Evolutionary conservation across 2,329 filamentous ascomycete species (phyloP), one percentile per base, ranked within the genome.

Genomic region (Didymella lethalis): DNA sequence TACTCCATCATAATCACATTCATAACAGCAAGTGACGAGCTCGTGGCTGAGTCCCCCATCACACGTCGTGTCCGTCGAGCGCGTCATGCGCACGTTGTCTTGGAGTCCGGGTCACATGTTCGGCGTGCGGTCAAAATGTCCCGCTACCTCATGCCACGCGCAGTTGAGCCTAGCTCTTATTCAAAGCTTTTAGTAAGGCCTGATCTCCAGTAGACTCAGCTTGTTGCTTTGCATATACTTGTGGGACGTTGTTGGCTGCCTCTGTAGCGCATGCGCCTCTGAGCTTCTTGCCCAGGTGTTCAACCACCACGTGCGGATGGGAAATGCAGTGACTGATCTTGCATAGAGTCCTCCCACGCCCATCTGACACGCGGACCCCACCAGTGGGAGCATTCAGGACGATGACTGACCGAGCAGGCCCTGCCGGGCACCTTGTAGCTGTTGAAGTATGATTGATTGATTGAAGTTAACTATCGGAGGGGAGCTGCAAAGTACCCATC

Each of bases 361-460:
- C 4, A 36, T 7, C 7, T 16, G n/a, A 16, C 14, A 36, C 1
- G 32, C 32, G 16, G 32, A 18, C 2, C 16, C 16, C 5, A 34
- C 12, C 26, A 18, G 18, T 45, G 26, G n/a, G 29, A 5, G 36
- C 44, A 57, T 2, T 46, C 29, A 7, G 6, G 16, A n/a, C 36
- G 43, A 28, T 45, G 55, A 44, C 36, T 38, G 11, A 41, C 48
- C 11, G 41, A 46, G 12, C 6, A 12, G 7, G 14, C 2, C 18
- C 31, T n/a, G 1, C 18, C 6, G 10, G 31, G 48, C 45, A 59
- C 63, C 2, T 40, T 46, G 61, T 69, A 76, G 18, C 18, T 18
- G 18, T 18, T 18, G 18, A 18, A 18, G 18, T 18, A 18, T 18
- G 18, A 18, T 18, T 18, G 18, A 18, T 18, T 18, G 18, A 18